phyloP scores from a whole-genome alignment of 148 eudicot genomes.

The Mesembryanthemum crystallinum region DNA sequence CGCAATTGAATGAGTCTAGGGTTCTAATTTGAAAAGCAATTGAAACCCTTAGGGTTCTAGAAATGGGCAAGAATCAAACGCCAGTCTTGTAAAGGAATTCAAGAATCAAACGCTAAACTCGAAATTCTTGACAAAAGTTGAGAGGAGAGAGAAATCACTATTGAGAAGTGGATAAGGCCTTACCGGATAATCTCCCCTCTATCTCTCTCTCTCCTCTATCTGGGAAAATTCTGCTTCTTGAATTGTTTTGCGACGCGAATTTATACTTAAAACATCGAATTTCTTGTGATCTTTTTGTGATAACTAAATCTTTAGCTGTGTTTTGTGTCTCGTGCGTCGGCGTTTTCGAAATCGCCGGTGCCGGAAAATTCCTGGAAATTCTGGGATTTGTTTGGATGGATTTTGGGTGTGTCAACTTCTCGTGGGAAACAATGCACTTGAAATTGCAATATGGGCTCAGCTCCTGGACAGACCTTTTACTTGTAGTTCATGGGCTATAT shows the following conservation, averaged over 20 bases:
- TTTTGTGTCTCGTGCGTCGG: neutral
- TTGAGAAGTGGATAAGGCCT: neutral
- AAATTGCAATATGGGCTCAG: too few species aligned
- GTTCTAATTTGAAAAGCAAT: constrained; percentile 25
- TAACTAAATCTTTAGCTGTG: neutral
- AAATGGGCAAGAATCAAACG: constrained; percentile 12
- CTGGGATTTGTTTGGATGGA: neutral
- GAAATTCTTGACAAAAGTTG: neutral
- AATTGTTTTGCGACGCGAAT: neutral
- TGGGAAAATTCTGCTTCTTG: neutral
- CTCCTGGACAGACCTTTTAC: too few species aligned
- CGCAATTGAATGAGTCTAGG: constrained; percentile 17
- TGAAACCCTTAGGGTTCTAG: constrained; percentile 32
- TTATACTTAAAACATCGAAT: neutral
- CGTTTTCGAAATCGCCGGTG: neutral
- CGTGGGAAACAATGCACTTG: too few species aligned
- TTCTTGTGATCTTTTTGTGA: neutral
- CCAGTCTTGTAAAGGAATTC: neutral
- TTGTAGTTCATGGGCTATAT: too few species aligned
- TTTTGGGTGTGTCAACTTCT: neutral
- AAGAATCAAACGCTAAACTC: neutral
- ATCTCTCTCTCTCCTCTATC: neutral
- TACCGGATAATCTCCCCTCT: constrained; percentile 1
- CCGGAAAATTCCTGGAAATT: constrained; percentile 26
- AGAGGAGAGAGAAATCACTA: neutral